phyloP scores from a whole-genome alignment of 306 rosid species.

The Cicer judaicum region DNA sequence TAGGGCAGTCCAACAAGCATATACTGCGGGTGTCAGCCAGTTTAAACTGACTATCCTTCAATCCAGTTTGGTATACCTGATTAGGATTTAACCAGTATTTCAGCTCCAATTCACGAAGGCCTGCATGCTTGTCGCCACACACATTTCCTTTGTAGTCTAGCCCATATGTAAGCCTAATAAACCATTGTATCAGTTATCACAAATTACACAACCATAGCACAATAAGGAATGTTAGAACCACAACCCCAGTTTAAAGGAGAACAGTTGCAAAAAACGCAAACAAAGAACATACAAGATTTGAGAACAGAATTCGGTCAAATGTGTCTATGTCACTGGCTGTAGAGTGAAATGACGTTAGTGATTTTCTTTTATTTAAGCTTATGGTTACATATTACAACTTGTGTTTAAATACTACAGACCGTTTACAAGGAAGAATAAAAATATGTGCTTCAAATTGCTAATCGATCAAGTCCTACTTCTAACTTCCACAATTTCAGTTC shows the following conservation, averaged over 20 bases:
- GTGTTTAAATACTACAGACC: no score
- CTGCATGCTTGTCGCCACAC: slow-evolving; percentile 91
- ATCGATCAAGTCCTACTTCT: slow-evolving; percentile 37
- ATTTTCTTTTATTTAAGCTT: no score
- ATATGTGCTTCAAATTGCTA: slow-evolving; percentile 4
- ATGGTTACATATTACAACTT: no score
- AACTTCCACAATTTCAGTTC: slow-evolving; percentile 27
- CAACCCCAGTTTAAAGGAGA: no score
- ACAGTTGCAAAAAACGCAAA: no score
- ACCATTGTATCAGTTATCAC: slow-evolving; percentile 38
- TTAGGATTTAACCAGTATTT: slow-evolving; percentile 91
- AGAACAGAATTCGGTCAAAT: no score
- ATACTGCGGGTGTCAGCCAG: slow-evolving; percentile 76
- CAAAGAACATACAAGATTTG: no score
- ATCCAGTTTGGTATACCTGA: slow-evolving; percentile 90
- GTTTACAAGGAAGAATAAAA: background rate
- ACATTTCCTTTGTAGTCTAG: slow-evolving; percentile 96
- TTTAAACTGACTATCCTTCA: slow-evolving; percentile 71
- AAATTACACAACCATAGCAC: slow-evolving; percentile 23
- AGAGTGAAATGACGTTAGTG: no score
- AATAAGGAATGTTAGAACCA: no score
- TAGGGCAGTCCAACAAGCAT: slow-evolving; percentile 91
- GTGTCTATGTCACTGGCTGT: no score
- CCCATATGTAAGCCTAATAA: slow-evolving; percentile 91
- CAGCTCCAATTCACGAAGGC: slow-evolving; percentile 82